These are phyloP conservation scores for Phlyctochytrium planicorne DNA, from an alignment of 192 early-diverging fungal species.

Conservation along the genomic window DNA sequence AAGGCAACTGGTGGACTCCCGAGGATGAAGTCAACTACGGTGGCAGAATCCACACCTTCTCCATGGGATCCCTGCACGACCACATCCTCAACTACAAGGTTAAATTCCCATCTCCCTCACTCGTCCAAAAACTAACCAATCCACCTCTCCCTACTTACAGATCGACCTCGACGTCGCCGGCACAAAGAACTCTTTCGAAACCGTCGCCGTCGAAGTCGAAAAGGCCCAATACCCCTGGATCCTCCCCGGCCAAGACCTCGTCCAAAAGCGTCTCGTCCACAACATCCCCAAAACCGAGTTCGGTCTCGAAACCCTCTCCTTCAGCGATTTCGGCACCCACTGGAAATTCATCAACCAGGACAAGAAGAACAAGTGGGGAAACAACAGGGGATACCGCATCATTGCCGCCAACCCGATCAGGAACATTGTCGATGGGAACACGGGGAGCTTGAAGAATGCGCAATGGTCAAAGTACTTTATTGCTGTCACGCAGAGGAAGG, in stretches of 20 bases:
- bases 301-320: neutral
- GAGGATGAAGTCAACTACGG: slow-evolving; percentile 8
- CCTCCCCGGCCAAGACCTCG: neutral
- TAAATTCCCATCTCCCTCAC: no score
- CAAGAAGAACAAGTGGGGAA: slow-evolving; percentile 6
- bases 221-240: neutral
- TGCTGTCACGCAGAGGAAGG: slow-evolving; percentile 6
- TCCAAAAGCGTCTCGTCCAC: neutral
- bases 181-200: neutral
- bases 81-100: slow-evolving; percentile 19
- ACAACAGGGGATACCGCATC: slow-evolving; percentile 16
- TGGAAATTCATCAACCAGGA: slow-evolving; percentile 14
- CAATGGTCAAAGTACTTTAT: slow-evolving; percentile 14
- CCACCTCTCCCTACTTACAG: neutral
- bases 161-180: slow-evolving; percentile 1
- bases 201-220: neutral
- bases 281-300: neutral
- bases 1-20: slow-evolving; percentile 14
- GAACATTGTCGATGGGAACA: neutral
- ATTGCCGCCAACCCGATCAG: neutral
- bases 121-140: neutral
- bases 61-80: slow-evolving; percentile 18
- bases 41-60: slow-evolving; percentile 10
- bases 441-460: slow-evolving; percentile 4
- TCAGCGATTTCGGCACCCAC: neutral